Evolutionary conservation across 768 basidiomycete genomes (phyloP).

Genomic region (Daedalea quercina): DNA sequence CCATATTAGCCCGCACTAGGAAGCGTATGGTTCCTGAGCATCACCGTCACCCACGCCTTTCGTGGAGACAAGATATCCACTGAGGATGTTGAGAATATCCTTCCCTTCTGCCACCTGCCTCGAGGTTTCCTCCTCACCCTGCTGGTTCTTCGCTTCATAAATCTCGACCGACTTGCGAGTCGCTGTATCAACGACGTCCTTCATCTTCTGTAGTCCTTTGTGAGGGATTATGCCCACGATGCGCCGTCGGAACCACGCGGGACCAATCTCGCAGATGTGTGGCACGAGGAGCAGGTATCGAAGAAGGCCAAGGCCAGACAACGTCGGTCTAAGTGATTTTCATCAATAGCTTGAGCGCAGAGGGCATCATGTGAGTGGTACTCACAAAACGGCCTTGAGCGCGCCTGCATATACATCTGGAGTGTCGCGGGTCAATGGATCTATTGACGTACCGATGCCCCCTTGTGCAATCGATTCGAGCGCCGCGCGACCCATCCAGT

Average conservation of each 20-base stretch:
- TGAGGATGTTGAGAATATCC: conserved; percentile 15
- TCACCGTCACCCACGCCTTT: too few relatives aligned
- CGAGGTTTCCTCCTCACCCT: conserved; percentile 9
- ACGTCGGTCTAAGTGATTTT: neutral
- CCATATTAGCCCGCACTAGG: conserved; percentile 11
- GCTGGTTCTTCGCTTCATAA: conserved; percentile 7
- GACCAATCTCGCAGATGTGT: neutral
- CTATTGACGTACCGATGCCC: conserved; percentile 16
- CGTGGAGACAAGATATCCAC: neutral
- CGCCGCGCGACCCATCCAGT: conserved; percentile 11
- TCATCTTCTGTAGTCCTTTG: conserved; percentile 8
- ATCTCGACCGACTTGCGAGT: conserved; percentile 10
- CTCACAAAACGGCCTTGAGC: conserved; percentile 13
- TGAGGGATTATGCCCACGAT: conserved; percentile 8
- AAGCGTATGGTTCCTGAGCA: too few relatives aligned
- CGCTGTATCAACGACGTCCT: conserved; percentile 5
- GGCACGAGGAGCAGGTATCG: neutral
- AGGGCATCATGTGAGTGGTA: neutral
- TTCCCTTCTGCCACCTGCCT: conserved; percentile 11
- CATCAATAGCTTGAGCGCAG: neutral
- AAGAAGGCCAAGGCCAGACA: neutral
- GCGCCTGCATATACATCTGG: conserved; percentile 12
- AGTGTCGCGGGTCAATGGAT: conserved; percentile 10
- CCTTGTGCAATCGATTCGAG: conserved; percentile 16
- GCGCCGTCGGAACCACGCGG: neutral